phyloP scores from a whole-genome alignment of 2,329 filamentous ascomycete genomes.

The Aquanectria penicillioides region DNA sequence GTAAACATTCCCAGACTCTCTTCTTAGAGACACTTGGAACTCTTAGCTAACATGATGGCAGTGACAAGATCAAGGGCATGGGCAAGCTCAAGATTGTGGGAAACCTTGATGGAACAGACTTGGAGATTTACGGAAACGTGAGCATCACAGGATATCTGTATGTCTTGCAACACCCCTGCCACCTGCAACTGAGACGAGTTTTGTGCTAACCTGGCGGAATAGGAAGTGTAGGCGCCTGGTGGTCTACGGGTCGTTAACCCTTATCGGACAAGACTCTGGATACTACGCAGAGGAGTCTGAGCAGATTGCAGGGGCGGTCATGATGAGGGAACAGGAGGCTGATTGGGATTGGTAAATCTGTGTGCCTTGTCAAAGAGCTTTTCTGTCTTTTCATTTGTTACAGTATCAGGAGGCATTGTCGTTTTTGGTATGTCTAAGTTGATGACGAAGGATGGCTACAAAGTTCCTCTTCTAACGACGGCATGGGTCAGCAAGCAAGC shows the following conservation, averaged over 20 bases:
- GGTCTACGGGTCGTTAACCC: constrained; percentile 57
- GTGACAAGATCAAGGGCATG: constrained; percentile 58
- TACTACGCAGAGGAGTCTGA: constrained; percentile 56
- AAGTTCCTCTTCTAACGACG: background rate
- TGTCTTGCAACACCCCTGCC: constrained; percentile 19
- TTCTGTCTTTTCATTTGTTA: background rate
- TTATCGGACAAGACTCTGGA: constrained; percentile 56
- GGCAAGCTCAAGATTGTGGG: constrained; percentile 58
- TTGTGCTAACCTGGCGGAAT: constrained; percentile 16
- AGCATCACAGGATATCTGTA: constrained; percentile 57
- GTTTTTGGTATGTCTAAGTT: background rate
- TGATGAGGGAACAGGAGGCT: constrained; percentile 53
- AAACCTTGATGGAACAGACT: constrained; percentile 52
- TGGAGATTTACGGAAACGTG: constrained; percentile 60
- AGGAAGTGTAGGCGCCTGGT: constrained; percentile 55
- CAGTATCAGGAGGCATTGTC: background rate
- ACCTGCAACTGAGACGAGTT: background rate
- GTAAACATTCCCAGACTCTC: constrained; percentile 38
- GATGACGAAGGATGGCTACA: background rate
- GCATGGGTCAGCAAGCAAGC: background rate
- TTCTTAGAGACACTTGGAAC: background rate
- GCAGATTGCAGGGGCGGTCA: constrained; percentile 54
- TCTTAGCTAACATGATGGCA: constrained; percentile 33
- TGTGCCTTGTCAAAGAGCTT: background rate
- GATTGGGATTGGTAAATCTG: constrained; percentile 52